phyloP scores from a whole-genome alignment of 192 early-diverging fungal genomes.

The Podila verticillata region DNA sequence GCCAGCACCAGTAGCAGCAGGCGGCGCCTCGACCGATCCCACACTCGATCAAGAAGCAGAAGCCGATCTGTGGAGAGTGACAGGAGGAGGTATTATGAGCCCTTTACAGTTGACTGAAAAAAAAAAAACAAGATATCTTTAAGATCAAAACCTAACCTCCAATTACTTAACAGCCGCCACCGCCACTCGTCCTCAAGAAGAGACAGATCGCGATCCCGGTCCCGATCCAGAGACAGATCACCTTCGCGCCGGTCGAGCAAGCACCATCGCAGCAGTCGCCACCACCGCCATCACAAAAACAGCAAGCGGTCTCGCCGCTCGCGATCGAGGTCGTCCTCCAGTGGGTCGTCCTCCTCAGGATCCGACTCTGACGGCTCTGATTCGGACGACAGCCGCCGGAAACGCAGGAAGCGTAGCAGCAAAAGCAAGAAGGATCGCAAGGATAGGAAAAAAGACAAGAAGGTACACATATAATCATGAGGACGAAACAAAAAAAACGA shows the following conservation, averaged over 20 bases:
- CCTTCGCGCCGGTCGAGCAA: conserved; percentile 25
- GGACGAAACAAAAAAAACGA: background rate
- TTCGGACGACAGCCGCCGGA: conserved; percentile 15
- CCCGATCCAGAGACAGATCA: conserved; percentile 9
- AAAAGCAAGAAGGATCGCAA: conserved; percentile 55
- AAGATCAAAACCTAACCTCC: background rate
- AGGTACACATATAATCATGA: conserved; percentile 38
- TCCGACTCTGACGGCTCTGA: conserved; percentile 26
- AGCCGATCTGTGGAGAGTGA: background rate
- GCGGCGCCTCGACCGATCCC: background rate
- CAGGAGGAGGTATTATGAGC: too few species aligned
- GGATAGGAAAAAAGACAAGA: conserved; percentile 55
- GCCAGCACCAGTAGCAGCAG: background rate
- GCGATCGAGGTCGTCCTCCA: conserved; percentile 27
- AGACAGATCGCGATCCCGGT: conserved; percentile 13
- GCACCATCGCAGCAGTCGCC: conserved; percentile 7
- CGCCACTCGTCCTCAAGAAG: conserved; percentile 11
- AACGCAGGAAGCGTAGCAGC: conserved; percentile 35
- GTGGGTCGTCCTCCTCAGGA: conserved; percentile 29
- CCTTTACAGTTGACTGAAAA: background rate
- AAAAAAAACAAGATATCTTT: background rate
- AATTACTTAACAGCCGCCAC: background rate
- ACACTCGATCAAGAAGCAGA: background rate
- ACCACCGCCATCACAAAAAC: conserved; percentile 11
- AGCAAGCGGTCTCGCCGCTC: conserved; percentile 36